Conservation (phyloP, 768 basidiomycete species). For the Suillus decipiens region DNA sequence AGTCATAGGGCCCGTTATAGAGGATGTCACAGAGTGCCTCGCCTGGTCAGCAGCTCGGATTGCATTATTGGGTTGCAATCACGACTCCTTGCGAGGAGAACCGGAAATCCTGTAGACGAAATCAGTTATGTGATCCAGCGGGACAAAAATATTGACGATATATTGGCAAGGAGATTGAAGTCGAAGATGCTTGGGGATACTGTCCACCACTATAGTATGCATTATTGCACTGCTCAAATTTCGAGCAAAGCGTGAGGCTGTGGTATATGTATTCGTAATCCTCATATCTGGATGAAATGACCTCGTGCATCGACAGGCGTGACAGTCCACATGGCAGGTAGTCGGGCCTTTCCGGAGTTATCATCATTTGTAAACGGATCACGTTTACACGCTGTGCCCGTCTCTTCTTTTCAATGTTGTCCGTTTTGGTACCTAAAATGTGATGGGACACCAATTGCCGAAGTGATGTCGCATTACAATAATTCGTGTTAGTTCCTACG, state of each 20-base stretch:
- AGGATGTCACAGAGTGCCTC: conserved; percentile 15
- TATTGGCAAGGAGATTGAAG: neutral
- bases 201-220: neutral
- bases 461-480: neutral
- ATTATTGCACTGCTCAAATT: neutral
- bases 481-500: neutral
- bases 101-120: neutral
- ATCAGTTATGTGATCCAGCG: neutral
- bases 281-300: neutral
- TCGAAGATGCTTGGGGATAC: neutral
- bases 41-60: neutral
- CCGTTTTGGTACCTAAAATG: neutral
- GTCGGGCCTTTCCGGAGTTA: neutral
- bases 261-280: neutral
- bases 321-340: neutral
- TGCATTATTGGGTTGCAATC: conserved; percentile 6
- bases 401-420: neutral
- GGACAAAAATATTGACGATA: neutral
- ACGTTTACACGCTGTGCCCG: neutral
- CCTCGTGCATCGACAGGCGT: neutral
- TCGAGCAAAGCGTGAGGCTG: neutral
- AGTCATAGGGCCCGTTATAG: conserved; percentile 3
- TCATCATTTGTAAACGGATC: neutral
- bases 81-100: conserved; percentile 7
- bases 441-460: neutral